Base-by-base conservation (phyloP, 1,284 basidiomycete species). In the Rhizopogon parksii region DNA sequence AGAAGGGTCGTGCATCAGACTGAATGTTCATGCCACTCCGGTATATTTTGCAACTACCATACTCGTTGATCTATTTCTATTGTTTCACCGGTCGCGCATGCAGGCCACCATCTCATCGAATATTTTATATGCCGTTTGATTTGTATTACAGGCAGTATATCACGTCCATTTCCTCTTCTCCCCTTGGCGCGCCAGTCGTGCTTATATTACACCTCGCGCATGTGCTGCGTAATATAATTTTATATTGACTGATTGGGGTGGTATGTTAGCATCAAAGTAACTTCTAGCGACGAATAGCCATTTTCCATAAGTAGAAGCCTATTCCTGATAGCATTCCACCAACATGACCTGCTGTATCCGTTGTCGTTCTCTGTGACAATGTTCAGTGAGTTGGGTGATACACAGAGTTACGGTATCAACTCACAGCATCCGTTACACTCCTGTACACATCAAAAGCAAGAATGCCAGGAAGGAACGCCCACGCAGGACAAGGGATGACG, bases 401-500 rank as follows among this genome's bases (percentile, higher is more conserved):
- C 11, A 19, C 9, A 5, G 7, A 32, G 4, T 32, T 32, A 32
- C 5, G 4, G 17, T n/a, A 63, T 19, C 36, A 56, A 56, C 72
- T 57, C 48, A 83, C 67, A 57, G 74, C 70, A 49, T 76, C 75
- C 56, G 80, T 86, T 6, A 79, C 67, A 53, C 61, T 68, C 30
- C 63, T 65, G 62, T 65, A 65, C 27, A 60, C 66, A 59, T 93
- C 90, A 59, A 79, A 89, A 4, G 79, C 69, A 59, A 94, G 86
- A 48, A 95, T 71, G 8, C 87, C 91, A 0, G 78, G 70, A 1
- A 94, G 83, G 32, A 80, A 77, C 2, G 77, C 72, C 89, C 91
- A 94, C 0, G 91, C 91, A 0, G 91, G 91, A 53, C 89, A 74
- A 12, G 92, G 93, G 8, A 95, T 68, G 58, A 94, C 76, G 49